Evolutionary conservation across 306 rosid genomes (phyloP), one percentile per base, ranked within the genome.

Genomic region (Castanospermum australe): DNA sequence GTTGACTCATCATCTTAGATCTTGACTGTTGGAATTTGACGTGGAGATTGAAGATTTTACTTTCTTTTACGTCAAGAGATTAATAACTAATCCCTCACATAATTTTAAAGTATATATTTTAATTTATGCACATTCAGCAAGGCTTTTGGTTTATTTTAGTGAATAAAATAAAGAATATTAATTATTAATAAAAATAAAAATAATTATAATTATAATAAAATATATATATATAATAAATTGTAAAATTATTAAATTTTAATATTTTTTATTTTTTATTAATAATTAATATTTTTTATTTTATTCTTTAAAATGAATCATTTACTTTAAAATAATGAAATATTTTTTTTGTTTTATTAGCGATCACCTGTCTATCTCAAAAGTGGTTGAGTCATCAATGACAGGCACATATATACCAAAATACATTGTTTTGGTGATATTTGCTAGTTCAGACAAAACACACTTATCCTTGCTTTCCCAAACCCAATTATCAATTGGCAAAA

Each of bases 311-410:
- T n/a, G n/a, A n/a, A n/a, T n/a, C n/a, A n/a, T n/a, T n/a, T n/a
- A n/a, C n/a, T n/a, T n/a, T n/a, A 30, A 8, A 75, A 75, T 14
- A 8, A 41, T 20, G 71, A 66, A 10, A 11, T 54, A 64, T 76
- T 0, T 28, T 28, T 28, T 28, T 28, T 28, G 0, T 76, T 33
- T 69, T 45, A 32, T 30, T 15, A 32, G 51, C 4, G 51, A 48
- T 30, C 33, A 24, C 10, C 14, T 61, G 71, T 47, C 44, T 50
- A 33, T 39, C 21, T 78, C 67, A 20, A 5, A 5, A 45, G 44
- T 25, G 47, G 82, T 54, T 67, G 59, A 47, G 68, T 28, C 38
- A 78, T 67, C 75, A 17, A 55, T 66, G 21, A 66, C 44, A 38
- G 56, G 44, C 67, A 36, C 56, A 11, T 51, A 17, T 67, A 28